Evolutionary conservation across 441 rosid genomes (phyloP).

Genomic region (Gossypium davidsonii): DNA sequence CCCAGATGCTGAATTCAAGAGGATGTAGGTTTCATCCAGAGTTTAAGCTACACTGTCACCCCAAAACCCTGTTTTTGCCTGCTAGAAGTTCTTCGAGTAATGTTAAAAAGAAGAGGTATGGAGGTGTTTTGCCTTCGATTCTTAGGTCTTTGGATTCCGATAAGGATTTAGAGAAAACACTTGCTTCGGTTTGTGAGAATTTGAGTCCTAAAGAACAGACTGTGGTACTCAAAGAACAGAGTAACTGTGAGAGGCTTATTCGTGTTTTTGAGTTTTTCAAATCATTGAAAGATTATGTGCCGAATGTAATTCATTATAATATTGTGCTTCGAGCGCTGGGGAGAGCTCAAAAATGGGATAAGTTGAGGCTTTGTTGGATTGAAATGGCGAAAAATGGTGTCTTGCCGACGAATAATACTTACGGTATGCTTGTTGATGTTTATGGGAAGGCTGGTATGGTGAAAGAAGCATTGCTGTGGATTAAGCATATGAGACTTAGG

Average conservation of each 20-base stretch:
- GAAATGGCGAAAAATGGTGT: conserved; percentile 75
- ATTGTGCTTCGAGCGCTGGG: conserved; percentile 75
- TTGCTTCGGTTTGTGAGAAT: conserved; percentile 39
- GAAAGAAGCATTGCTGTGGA: conserved; percentile 76
- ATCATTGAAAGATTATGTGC: conserved; percentile 47
- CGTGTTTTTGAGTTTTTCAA: conserved; percentile 70
- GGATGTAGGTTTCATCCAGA: conserved; percentile 28
- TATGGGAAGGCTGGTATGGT: conserved; percentile 84
- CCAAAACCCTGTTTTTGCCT: conserved; percentile 35
- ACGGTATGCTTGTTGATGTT: conserved; percentile 79
- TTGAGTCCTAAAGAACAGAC: conserved; percentile 77
- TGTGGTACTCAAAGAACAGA: conserved; percentile 69
- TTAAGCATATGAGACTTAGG: conserved; percentile 73
- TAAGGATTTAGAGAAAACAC: conserved; percentile 48
- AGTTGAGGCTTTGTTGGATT: conserved; percentile 70
- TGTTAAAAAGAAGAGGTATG: conserved; percentile 35
- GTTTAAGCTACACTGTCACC: conserved; percentile 46
- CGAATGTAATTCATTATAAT: conserved; percentile 77
- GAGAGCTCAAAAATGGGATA: conserved; percentile 81
- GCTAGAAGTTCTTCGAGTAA: conserved; percentile 29
- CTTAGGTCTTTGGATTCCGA: conserved; percentile 54
- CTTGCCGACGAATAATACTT: conserved; percentile 66
- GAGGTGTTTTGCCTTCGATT: conserved; percentile 56
- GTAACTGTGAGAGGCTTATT: conserved; percentile 47
- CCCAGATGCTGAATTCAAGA: conserved; percentile 19